Base-by-base conservation (phyloP, 768 basidiomycete species). In the Royoungia palumana region DNA sequence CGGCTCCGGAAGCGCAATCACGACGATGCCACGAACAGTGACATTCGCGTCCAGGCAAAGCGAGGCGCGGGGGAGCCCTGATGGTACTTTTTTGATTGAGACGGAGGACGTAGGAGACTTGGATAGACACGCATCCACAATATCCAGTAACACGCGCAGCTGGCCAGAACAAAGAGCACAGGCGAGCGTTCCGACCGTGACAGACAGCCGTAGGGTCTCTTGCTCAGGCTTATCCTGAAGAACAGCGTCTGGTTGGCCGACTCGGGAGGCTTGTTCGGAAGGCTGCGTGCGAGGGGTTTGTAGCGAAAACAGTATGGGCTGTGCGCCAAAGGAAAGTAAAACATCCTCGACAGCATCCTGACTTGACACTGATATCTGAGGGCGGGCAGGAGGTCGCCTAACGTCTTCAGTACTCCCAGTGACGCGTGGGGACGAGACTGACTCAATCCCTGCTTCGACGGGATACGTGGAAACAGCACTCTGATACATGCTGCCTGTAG, bases 401-500 rank as follows among this genome's bases (percentile, higher is more conserved):
- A 32, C 14, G 34, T 21, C 25, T 28, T 41, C 46, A 10, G 35
- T 32, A 32, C 24, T 39, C 11, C 36, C 47, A 21, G 35, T 27
- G 24, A 25, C 19, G 44, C 49, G 41, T 35, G 39, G 10, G 36
- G 13, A 11, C 11, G 39, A 38, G 35, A 14, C n/a, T 7, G 41
- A 42, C 28, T 41, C 22, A 16, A 35, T 7, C 40, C 49, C 47
- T 35, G 12, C 13, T 40, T 47, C 21, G 10, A 22, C 17, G 9
- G 44, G 37, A 28, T 44, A 49, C 22, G 59, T 53, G 10, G 85
- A 85, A 19, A 86, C 55, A 5, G 85, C 85, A 56, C 89, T 92
- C 56, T 86, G 78, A 62, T 91, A 93, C 75, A 92, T 80, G 67
- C 83, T 90, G 56, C 80, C 80, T 6, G 75, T 66, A 41, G 76